phyloP scores from a whole-genome alignment of 192 early-diverging fungal genomes.

The Podila horticola region DNA sequence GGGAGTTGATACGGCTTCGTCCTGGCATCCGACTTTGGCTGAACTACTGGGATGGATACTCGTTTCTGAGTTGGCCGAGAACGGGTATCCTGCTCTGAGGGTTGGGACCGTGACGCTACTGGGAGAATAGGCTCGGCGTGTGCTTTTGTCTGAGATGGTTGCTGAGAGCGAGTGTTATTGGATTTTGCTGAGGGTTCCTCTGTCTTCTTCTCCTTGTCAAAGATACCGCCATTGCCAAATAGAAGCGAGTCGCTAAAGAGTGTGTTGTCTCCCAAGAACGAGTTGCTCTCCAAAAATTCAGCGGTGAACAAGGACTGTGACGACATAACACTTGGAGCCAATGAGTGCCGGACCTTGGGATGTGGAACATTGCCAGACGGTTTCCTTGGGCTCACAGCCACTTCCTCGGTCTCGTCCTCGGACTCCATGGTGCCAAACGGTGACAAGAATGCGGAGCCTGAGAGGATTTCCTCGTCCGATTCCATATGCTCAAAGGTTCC shows the following conservation, averaged over 20 bases:
- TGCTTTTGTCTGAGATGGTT: background rate
- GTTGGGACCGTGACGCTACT: background rate
- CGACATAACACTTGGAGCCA: constrained; percentile 27
- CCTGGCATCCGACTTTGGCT: constrained; percentile 1
- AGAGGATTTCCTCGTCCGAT: constrained; percentile 15
- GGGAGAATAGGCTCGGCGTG: background rate
- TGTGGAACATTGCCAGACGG: background rate
- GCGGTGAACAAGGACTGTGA: constrained; percentile 26
- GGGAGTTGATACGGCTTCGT: constrained; percentile 5
- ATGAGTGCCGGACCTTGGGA: background rate
- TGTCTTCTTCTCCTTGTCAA: constrained; percentile 6
- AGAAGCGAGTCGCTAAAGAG: constrained; percentile 35
- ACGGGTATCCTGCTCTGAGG: background rate
- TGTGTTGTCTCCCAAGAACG: constrained; percentile 26
- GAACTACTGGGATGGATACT: background rate
- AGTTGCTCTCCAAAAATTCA: constrained; percentile 38
- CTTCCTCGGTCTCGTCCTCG: constrained; percentile 16
- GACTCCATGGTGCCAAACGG: constrained; percentile 16
- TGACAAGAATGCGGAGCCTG: constrained; percentile 35
- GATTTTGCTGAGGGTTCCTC: background rate
- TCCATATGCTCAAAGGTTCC: constrained; percentile 27
- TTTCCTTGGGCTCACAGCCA: constrained; percentile 8
- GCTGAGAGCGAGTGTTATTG: background rate
- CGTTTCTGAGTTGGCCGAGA: background rate
- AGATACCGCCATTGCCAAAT: constrained; percentile 44